Conservation (phyloP, 1,284 basidiomycete species). For the Ganoderma resinaceum region DNA sequence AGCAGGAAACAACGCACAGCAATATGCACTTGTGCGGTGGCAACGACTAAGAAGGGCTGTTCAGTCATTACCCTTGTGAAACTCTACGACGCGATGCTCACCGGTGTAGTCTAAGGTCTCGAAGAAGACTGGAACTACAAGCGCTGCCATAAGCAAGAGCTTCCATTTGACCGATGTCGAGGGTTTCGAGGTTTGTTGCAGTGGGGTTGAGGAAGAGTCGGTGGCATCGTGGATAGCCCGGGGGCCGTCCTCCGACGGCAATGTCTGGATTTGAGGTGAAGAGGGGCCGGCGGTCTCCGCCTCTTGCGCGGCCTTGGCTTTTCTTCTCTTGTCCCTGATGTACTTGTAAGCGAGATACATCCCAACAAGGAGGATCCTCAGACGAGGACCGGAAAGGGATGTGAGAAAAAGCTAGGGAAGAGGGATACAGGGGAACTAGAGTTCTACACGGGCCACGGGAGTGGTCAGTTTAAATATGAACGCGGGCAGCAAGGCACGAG, state of each 20-base stretch:
- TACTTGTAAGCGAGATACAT: conserved; percentile 30
- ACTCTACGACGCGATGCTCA: conserved; percentile 19
- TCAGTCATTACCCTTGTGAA: neutral
- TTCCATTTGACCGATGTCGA: conserved; percentile 27
- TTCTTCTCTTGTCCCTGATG: conserved; percentile 25
- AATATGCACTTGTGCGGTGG: conserved; percentile 59
- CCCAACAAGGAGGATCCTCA: neutral
- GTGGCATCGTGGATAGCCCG: neutral
- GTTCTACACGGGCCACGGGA: neutral
- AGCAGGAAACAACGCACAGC: conserved; percentile 43
- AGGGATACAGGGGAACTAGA: neutral
- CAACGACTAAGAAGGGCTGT: conserved; percentile 48
- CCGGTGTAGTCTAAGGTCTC: conserved; percentile 52
- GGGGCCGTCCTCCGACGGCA: neutral
- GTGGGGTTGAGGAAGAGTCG: neutral
- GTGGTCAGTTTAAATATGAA: conserved; percentile 10
- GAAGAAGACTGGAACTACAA: conserved; percentile 39
- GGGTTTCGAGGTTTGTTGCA: neutral
- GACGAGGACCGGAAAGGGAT: neutral
- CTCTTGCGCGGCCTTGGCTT: conserved; percentile 24
- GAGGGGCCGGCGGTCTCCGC: conserved; percentile 4
- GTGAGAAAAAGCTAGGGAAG: neutral
- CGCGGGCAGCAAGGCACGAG: neutral
- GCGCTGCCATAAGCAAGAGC: conserved; percentile 34
- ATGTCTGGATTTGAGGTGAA: neutral